Percentiles rank a stretch among this genome's conserved stretches.
Evolutionary conservation across 768 basidiomycete species (phyloP).

Genomic region (Pholiota molesta): DNA sequence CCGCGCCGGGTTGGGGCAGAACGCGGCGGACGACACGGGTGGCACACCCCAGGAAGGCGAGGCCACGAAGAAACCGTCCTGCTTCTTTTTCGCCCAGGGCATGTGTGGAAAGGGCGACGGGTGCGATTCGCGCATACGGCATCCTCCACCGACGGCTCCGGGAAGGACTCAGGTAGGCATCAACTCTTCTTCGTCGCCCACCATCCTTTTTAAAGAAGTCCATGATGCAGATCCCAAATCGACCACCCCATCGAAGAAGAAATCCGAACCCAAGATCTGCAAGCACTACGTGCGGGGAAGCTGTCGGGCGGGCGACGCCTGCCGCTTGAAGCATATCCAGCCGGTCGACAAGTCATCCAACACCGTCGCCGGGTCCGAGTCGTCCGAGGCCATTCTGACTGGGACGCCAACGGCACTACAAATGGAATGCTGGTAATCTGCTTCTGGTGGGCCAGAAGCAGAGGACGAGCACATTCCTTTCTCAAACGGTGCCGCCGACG

Average conservation of each 20-base stretch:
- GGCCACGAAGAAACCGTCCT: conserved; percentile 2
- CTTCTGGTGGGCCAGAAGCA: conserved; percentile 11
- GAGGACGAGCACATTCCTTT: conserved; percentile 5
- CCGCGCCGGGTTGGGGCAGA: not conserved
- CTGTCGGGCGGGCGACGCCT: not conserved
- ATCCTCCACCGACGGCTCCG: not conserved
- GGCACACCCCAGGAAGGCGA: not conserved
- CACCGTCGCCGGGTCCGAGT: not conserved
- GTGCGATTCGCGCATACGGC: conserved; percentile 24
- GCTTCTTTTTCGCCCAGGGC: conserved; percentile 19
- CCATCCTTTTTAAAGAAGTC: not conserved
- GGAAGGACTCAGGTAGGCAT: not conserved
- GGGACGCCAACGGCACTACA: not conserved
- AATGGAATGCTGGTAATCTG: not conserved
- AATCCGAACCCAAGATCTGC: not conserved
- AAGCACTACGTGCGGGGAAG: conserved; percentile 4
- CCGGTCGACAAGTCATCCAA: not conserved
- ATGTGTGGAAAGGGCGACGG: conserved; percentile 18
- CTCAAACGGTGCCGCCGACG: not conserved
- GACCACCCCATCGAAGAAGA: not conserved
- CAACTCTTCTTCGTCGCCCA: not conserved
- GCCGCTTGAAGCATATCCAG: not conserved
- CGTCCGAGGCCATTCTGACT: not conserved
- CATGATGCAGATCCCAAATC: not conserved
- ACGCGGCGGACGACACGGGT: not conserved